A percentile compares a stretch with the other conserved stretches of the same genome.
phyloP scores from a whole-genome alignment of 345 rosid species.

The Melaleuca quinquenervia region DNA sequence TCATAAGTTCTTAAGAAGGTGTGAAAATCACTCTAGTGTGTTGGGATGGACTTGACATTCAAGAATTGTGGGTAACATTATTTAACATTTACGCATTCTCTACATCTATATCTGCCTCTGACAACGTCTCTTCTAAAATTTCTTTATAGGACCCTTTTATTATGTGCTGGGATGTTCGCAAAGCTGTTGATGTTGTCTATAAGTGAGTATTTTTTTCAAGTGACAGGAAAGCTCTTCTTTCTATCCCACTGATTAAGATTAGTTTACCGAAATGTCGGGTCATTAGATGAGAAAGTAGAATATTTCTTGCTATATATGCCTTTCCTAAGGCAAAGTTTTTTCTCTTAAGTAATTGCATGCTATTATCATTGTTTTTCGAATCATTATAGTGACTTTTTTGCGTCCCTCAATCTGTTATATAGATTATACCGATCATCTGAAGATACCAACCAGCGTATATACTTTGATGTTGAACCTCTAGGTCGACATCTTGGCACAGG shows the following conservation, averaged over 20 bases:
- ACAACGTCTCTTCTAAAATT: neutral
- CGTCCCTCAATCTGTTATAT: neutral
- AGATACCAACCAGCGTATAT: slow-evolving; percentile 81
- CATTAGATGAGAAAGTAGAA: neutral
- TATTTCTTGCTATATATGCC: neutral
- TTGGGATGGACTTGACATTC: neutral
- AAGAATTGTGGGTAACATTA: neutral
- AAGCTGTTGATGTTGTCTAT: slow-evolving; percentile 78
- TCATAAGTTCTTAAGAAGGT: neutral
- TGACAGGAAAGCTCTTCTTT: neutral
- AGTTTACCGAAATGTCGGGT: neutral
- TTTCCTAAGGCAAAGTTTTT: neutral
- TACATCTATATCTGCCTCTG: neutral
- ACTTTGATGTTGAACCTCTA: slow-evolving; percentile 71
- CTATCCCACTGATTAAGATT: neutral
- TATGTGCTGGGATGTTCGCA: slow-evolving; percentile 89
- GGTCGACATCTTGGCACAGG: slow-evolving; percentile 88
- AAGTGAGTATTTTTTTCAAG: slow-evolving; percentile 40
- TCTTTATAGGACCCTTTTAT: slow-evolving; percentile 77
- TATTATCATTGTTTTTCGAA: neutral
- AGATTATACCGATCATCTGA: slow-evolving; percentile 85
- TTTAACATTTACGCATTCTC: neutral
- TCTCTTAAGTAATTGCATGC: neutral
- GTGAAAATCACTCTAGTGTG: neutral
- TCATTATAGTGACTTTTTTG: neutral